These are phyloP conservation scores for Candida railenensis DNA, from an alignment of 805 yeast species.

Conservation along the genomic window DNA sequence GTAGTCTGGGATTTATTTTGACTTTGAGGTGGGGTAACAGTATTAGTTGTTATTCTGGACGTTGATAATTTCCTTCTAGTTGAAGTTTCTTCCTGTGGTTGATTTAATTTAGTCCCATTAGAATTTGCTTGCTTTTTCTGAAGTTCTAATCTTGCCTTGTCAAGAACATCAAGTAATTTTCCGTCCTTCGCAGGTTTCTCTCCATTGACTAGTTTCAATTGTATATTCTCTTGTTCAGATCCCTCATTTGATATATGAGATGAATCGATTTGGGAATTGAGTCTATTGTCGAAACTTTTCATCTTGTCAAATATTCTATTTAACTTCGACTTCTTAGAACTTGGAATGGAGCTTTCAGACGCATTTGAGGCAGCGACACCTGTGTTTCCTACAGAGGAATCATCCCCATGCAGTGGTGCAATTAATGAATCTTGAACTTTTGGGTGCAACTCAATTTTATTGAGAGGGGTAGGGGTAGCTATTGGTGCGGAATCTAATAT, in stretches of 20 bases:
- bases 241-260: not conserved
- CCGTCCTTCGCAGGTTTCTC: not conserved
- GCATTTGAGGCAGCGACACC: not conserved
- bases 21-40: not conserved
- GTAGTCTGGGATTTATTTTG: not conserved
- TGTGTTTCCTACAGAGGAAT: no score
- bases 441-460: no score
- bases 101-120: no score
- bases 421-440: no score
- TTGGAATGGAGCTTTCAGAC: constrained; percentile 1
- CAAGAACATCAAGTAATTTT: not conserved
- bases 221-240: not conserved
- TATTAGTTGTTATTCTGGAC: no score
- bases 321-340: constrained; percentile 16
- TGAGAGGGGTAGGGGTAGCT: no score
- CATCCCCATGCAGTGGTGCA: no score
- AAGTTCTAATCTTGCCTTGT: not conserved
- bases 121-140: not conserved
- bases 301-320: constrained; percentile 19
- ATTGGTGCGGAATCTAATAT: no score
- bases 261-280: constrained; percentile 7
- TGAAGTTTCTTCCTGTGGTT: no score
- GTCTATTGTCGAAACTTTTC: constrained; percentile 19
- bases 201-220: not conserved
- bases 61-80: not conserved